Base-by-base conservation (phyloP, 169 alveolate species). In the Perkinsus marinus region DNA sequence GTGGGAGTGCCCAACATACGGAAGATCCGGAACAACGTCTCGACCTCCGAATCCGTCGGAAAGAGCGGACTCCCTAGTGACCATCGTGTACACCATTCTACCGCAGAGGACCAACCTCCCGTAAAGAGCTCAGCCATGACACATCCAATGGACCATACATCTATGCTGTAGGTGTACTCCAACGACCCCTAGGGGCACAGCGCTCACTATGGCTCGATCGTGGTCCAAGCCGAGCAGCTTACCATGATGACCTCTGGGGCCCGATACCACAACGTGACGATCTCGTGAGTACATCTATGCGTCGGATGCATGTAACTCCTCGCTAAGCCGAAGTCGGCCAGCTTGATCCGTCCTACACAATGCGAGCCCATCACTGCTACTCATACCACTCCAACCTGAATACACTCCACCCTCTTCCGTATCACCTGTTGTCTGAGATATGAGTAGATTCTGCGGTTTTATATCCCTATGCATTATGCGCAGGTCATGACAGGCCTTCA, bases 311-410 rank as follows among this genome's bases (percentile, higher is more conserved):
- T 96, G 91, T 96, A 97, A 22, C 97, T 97, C 92, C 99, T 93
- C n/a, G 99, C 99, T n/a, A 97, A 92, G 13, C 99, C 98, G 93
- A 97, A 97, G 91, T 97, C 99, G 30, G 95, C 95, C 38, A 94
- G 92, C 57, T 94, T 94, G 0, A 94, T 57, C 79, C 79, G 79
- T 13, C 79, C 79, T 57, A 30, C 22, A 10, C 46, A 41, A 10
- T 3, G 46, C 10, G 46, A 41, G 3, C 46, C 19, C 46, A n/a
- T 41, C 46, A 10, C 46, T 41, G 46, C 3, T 10, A 10, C 46
- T 41, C 46, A 3, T 41, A 41, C 46, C 3, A 10, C 46, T 41
- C 3, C 46, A 41, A 41, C 46, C n/a, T n/a, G n/a, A n/a, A n/a
- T n/a, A n/a, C 10, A 41, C 46, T 41, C 46, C 46, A 10, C 46